Evolutionary conservation across 495 filamentous ascomycete species (phyloP), one percentile per base, ranked within the genome.

Genomic region (Penicillium desertorum): DNA sequence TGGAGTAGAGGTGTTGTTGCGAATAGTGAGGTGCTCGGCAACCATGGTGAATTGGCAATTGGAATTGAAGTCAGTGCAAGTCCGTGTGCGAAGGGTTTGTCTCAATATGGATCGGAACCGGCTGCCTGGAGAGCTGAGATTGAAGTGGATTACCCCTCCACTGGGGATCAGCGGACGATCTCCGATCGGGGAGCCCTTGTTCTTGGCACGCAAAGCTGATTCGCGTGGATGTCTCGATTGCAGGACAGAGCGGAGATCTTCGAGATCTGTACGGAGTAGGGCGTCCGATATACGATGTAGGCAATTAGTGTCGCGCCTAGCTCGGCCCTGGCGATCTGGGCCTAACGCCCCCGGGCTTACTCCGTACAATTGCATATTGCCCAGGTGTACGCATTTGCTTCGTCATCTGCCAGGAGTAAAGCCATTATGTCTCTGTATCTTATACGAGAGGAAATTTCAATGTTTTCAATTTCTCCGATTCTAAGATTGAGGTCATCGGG

Each of bases 1-100:
- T 1, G 85, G 78, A 6, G 80, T 89, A 58, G 84, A 76, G 37
- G 92, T 93, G 55, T 96, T 79, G 68, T 98, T 98, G 61, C 93
- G 92, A 69, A 98, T 85, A 5, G 84, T 91, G 44, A 98, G 72
- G 46, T 67, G 54, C 44, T 78, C 70, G 44, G 74, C 73, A 27
- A 73, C 74, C 76, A 77, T 79, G 51, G 42, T 71, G 62, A 49
- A 39, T 8, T 8, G 25, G 20, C 50, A 30, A 32, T 43, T 46
- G 22, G 41, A 22, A 36, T n/a, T 5, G 20, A 27, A 4, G 5
- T 52, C 27, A 22, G 8, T 2, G 9, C 6, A 19, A 43, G 16
- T 20, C 25, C 3, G 22, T 46, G 10, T 32, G 30, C 17, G 17
- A 19, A 14, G 29, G 16, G 3, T 17, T 17, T 14, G 30, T 34